Evolutionary conservation across 1,139 yeast species (phyloP), one percentile per base, ranked within the genome.

Genomic region (Hemisphaericaspora lyxosophila): DNA sequence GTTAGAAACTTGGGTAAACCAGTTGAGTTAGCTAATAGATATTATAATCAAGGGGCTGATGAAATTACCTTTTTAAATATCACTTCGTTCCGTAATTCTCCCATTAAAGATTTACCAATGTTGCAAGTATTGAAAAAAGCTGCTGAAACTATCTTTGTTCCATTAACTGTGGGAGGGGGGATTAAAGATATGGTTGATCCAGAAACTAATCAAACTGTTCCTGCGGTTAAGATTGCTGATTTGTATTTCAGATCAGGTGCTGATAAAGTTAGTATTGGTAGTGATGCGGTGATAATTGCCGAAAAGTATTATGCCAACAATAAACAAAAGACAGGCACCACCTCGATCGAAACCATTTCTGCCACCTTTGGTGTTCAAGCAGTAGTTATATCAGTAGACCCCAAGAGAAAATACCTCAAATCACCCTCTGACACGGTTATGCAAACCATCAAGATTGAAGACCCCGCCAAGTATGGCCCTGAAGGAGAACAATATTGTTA

Each of bases 81-180:
- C 49, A 92, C 98, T 0, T 88, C 97, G 3, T 92, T 92, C 67
- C 76, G 97, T 57, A 88, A 90, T 60, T 86, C 95, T 14, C 98
- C 98, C 2, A 62, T 90, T 36, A 79, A 75, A 46, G 98, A 92
- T 57, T 80, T 90, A 38, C 98, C 98, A 20, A 92, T 92, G 98
- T 70, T 92, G 41, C 87, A 89, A 54, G 97, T 92, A 2, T 72
- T 92, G 50, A 79, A 76, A 45, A 69, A 71, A 43, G 86, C 97
- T 0, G 95, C 96, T 7, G 85, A 85, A 60, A 82, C 94, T 0
- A 86, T 92, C 35, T 92, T 92, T 64, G 98, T 92, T 11, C 98
- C 98, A 4, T 71, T 92, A 47, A 92, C 98, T 0, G 96, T 92
- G 31, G 98, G 98, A 31, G 98, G 98, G 38, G 98, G 98, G 35